These are phyloP conservation scores for Balamuthia mandrillaris DNA, from an alignment of 208 protist genomes.

Conservation along the genomic window DNA sequence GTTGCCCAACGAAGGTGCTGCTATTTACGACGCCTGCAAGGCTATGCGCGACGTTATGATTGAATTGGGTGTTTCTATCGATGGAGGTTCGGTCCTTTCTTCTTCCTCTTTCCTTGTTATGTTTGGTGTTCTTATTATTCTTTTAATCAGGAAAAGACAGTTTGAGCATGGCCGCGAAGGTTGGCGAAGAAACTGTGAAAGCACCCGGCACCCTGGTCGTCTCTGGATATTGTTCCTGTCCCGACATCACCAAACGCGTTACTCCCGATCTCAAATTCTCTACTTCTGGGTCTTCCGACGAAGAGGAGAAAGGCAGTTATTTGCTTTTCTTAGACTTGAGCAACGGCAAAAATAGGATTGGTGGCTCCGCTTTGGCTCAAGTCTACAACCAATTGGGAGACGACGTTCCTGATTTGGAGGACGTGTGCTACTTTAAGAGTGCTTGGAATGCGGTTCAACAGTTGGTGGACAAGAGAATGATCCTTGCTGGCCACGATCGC, in stretches of 20 bases:
- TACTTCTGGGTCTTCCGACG: neutral
- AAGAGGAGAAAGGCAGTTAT: neutral
- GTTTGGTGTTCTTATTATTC: neutral
- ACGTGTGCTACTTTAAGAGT: constrained; percentile 18
- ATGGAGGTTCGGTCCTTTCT: constrained; percentile 46
- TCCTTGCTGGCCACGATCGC: constrained; percentile 61
- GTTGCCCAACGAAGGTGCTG: constrained; percentile 67
- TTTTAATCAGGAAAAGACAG: neutral
- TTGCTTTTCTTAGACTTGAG: constrained; percentile 32
- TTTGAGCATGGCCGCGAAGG: constrained; percentile 37
- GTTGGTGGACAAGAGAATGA: constrained; percentile 35
- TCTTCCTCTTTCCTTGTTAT: neutral
- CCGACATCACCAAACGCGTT: constrained; percentile 61
- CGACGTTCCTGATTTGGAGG: constrained; percentile 55
- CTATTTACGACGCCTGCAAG: constrained; percentile 69
- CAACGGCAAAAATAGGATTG: constrained; percentile 46
- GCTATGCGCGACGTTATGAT: constrained; percentile 68
- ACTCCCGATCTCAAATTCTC: constrained; percentile 71
- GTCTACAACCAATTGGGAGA: constrained; percentile 68
- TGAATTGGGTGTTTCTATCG: constrained; percentile 69
- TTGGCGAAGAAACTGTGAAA: constrained; percentile 64
- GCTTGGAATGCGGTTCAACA: constrained; percentile 50
- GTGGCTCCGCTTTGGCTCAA: constrained; percentile 70
- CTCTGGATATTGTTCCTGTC: constrained; percentile 63
- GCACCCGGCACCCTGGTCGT: constrained; percentile 70